Conservation (phyloP, 1,284 basidiomycete species). For the Golubevia sp. region DNA sequence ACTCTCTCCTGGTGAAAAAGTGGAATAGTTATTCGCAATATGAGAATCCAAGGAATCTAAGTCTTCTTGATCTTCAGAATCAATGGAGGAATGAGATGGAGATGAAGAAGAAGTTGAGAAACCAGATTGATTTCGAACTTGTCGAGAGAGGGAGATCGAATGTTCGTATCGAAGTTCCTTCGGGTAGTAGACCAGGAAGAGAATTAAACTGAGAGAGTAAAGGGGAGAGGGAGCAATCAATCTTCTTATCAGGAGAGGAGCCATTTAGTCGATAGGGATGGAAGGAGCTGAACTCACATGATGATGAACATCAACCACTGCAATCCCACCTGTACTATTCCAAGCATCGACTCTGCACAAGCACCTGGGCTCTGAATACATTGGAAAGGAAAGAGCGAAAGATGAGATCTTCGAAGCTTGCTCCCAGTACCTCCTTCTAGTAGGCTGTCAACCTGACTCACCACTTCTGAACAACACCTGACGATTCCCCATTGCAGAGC, state of each 20-base stretch:
- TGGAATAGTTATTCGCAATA: constrained; percentile 49
- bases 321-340: constrained; percentile 78
- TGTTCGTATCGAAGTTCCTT: constrained; percentile 73
- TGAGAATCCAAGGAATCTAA: constrained; percentile 54
- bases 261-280: background rate
- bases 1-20: constrained; percentile 2
- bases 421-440: background rate
- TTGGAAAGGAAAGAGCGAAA: background rate
- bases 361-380: constrained; percentile 69
- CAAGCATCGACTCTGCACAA: constrained; percentile 82
- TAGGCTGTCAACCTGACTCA: constrained; percentile 65
- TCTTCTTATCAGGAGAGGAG: background rate
- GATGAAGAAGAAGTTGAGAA: background rate
- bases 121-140: background rate
- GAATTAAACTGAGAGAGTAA: constrained; percentile 70
- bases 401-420: background rate
- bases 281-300: constrained; percentile 69
- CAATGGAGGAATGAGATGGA: constrained; percentile 21
- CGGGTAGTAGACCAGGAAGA: constrained; percentile 93
- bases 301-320: constrained; percentile 86
- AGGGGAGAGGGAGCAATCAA: background rate
- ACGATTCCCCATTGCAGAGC: constrained; percentile 86
- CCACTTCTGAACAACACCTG: constrained; percentile 77
- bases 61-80: constrained; percentile 38
- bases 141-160: constrained; percentile 24